Evolutionary conservation across 2,329 filamentous ascomycete species (phyloP).

Genomic region (Fonsecaea monophora): DNA sequence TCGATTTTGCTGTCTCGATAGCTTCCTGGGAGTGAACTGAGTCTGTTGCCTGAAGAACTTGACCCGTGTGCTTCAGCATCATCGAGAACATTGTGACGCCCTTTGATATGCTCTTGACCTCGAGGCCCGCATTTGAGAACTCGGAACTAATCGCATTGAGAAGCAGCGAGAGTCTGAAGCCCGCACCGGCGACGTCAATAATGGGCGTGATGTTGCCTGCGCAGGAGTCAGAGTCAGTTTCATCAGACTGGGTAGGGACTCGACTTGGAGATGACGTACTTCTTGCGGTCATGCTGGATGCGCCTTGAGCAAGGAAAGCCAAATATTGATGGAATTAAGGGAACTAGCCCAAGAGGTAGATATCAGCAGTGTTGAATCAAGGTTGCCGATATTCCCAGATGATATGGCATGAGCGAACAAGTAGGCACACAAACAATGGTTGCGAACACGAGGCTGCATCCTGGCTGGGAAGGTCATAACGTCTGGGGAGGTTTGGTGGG

Average conservation of each 20-base stretch:
- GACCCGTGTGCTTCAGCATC: constrained; percentile 49
- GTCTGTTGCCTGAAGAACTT: constrained; percentile 44
- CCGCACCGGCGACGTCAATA: constrained; percentile 43
- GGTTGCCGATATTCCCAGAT: not conserved
- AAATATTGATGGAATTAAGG: not conserved
- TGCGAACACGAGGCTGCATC: not conserved
- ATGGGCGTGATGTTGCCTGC: constrained; percentile 41
- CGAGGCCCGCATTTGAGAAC: constrained; percentile 48
- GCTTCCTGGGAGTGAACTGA: constrained; percentile 46
- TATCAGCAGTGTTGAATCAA: not conserved
- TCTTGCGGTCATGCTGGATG: constrained; percentile 30
- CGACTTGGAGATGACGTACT: constrained; percentile 23
- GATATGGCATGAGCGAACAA: constrained; percentile 1
- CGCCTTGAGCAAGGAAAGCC: not conserved
- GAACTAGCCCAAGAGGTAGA: not conserved
- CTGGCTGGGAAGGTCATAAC: not conserved
- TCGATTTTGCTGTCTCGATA: constrained; percentile 47
- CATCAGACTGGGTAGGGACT: not conserved
- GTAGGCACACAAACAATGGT: not conserved
- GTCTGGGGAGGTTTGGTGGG: not conserved
- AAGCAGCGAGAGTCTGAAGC: constrained; percentile 50
- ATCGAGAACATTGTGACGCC: constrained; percentile 50
- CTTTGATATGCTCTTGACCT: constrained; percentile 53
- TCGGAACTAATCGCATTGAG: constrained; percentile 53
- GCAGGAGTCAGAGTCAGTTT: constrained; percentile 16